phyloP scores from a whole-genome alignment of 352 stramenopile species.

The Globisporangium rhizosaccharum region DNA sequence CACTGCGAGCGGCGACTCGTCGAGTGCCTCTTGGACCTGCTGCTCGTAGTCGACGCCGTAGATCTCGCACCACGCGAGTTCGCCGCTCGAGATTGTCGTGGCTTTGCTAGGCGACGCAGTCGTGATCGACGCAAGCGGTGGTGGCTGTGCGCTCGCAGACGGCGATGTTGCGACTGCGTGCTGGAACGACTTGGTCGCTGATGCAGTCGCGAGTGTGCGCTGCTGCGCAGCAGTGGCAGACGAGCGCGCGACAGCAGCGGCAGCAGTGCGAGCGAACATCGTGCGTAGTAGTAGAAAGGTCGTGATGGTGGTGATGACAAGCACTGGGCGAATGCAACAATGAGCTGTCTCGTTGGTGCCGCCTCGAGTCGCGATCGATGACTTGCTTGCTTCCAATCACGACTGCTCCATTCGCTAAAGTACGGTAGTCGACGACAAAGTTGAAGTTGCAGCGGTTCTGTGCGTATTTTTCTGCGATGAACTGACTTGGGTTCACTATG shows the following conservation, averaged over 20 bases:
- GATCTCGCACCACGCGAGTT: constrained; percentile 71
- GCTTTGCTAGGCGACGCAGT: neutral
- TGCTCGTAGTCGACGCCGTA: constrained; percentile 75
- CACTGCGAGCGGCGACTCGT: constrained; percentile 41
- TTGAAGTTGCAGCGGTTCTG: too few species aligned
- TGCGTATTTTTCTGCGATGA: too few species aligned
- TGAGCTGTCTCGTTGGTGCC: neutral
- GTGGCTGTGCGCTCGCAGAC: neutral
- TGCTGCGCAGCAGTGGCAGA: neutral
- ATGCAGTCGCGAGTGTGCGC: neutral
- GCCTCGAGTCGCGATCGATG: too few species aligned
- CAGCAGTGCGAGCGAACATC: neutral
- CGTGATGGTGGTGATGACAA: neutral
- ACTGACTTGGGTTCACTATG: too few species aligned
- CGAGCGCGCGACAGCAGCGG: neutral
- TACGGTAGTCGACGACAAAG: too few species aligned
- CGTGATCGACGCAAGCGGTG: neutral
- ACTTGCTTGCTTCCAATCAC: too few species aligned
- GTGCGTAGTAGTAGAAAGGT: neutral
- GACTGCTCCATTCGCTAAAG: too few species aligned
- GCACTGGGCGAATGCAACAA: neutral
- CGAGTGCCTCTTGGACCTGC: constrained; percentile 52
- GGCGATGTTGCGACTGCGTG: neutral
- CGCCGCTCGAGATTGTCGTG: constrained; percentile 30
- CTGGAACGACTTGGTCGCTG: constrained; percentile 1